Percentiles rank a stretch among this genome's conserved stretches.
phyloP scores from a whole-genome alignment of 345 rosid genomes.

The Isatis tinctoria region DNA sequence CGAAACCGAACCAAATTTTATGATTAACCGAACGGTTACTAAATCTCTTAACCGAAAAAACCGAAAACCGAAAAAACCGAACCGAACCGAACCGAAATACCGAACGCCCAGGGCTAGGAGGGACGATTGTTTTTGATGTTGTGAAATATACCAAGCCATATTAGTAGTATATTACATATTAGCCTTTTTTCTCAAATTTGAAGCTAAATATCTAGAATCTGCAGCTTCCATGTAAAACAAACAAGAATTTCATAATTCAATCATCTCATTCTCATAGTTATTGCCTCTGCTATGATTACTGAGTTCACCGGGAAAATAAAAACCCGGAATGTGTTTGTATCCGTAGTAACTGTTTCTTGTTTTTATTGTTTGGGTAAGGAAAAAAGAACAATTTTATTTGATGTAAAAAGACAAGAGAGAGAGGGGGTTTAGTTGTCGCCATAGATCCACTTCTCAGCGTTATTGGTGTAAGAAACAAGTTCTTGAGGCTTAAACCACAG shows the following conservation, averaged over 20 bases:
- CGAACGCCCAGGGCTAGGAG: too few relatives aligned
- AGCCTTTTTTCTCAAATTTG: too few relatives aligned
- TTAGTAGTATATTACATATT: too few relatives aligned
- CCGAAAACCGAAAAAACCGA: too few relatives aligned
- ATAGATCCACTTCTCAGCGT: slow-evolving; percentile 92
- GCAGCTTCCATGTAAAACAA: neutral
- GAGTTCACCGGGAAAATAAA: neutral
- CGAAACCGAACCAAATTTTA: too few relatives aligned
- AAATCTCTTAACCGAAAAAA: too few relatives aligned
- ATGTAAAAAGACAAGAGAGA: neutral
- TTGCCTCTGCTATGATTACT: neutral
- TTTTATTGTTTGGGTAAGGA: neutral
- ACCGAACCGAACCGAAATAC: too few relatives aligned
- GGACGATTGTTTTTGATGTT: too few relatives aligned
- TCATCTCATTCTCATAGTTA: slow-evolving; percentile 8
- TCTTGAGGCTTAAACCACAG: slow-evolving; percentile 98
- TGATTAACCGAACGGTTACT: too few relatives aligned
- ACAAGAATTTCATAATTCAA: neutral
- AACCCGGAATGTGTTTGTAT: neutral
- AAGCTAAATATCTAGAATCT: too few relatives aligned
- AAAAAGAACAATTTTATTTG: neutral
- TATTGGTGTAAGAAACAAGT: slow-evolving; percentile 70
- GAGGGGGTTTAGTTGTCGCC: slow-evolving; percentile 47
- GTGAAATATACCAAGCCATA: too few relatives aligned
- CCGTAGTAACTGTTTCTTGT: neutral